Conservation (phyloP, 768 basidiomycete species). For the Mycena maculata region DNA sequence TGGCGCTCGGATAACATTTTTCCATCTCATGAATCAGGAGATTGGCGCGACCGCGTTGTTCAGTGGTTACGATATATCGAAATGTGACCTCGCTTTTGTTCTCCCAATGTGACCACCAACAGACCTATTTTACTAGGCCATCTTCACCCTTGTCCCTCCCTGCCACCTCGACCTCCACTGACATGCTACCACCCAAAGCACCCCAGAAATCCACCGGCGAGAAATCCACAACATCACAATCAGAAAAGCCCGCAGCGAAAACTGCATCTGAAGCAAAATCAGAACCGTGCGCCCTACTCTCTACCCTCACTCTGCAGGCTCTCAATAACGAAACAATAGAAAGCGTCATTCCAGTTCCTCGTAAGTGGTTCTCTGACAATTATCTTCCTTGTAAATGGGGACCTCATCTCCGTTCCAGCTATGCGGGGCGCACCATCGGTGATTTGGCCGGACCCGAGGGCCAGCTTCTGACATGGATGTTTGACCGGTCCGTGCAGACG, state of each 20-base stretch:
- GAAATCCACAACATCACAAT: neutral
- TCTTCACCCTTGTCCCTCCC: slow-evolving; percentile 5
- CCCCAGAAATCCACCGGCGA: neutral
- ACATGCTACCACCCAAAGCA: neutral
- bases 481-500: neutral
- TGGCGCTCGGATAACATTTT: slow-evolving; percentile 24
- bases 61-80: slow-evolving; percentile 13
- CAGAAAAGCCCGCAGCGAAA: too few relatives aligned
- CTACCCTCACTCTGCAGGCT: too few relatives aligned
- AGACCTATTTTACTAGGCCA: slow-evolving; percentile 3
- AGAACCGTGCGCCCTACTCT: too few relatives aligned
- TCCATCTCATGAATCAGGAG: neutral
- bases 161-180: slow-evolving; percentile 4
- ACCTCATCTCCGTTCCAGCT: neutral
- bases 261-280: too few relatives aligned
- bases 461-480: slow-evolving; percentile 8
- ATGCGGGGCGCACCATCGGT: neutral
- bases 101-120: neutral
- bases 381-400: neutral
- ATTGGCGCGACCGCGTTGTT: neutral
- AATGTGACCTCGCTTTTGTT: neutral
- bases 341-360: slow-evolving; percentile 5
- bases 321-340: too few relatives aligned
- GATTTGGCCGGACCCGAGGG: neutral
- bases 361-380: neutral